Evolutionary conservation across 2,329 filamentous ascomycete genomes (phyloP).

Genomic region (Cladosporium sp.): DNA sequence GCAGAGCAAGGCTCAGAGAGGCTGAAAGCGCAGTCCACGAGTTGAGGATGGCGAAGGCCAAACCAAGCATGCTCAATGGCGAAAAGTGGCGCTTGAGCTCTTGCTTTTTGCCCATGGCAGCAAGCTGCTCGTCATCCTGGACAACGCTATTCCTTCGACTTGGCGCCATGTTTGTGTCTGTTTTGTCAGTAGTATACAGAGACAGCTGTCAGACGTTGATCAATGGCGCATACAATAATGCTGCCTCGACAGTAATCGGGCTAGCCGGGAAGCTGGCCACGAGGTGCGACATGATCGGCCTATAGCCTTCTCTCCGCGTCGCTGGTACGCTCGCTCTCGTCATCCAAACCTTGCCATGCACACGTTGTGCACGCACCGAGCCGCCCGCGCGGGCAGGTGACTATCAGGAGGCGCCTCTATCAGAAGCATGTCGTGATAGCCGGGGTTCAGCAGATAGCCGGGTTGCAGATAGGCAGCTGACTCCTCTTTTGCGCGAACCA

Average conservation of each 20-base stretch:
- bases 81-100: constrained; percentile 61
- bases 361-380: constrained; percentile 7
- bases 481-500: background rate
- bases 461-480: constrained; percentile 6
- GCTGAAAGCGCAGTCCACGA: constrained; percentile 63
- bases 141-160: constrained; percentile 6
- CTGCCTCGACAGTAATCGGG: background rate
- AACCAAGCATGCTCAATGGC: constrained; percentile 59
- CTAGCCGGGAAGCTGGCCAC: background rate
- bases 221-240: background rate
- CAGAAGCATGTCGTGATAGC: constrained; percentile 7
- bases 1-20: constrained; percentile 61
- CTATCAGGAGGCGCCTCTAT: background rate
- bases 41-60: constrained; percentile 64
- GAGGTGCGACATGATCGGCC: constrained; percentile 16
- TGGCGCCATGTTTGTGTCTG: constrained; percentile 9
- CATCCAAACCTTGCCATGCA: constrained; percentile 12
- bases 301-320: background rate
- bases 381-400: constrained; percentile 9
- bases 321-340: constrained; percentile 3
- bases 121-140: constrained; percentile 53
- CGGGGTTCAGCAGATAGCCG: background rate
- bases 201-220: constrained; percentile 4
- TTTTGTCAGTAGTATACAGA: constrained; percentile 4
- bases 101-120: constrained; percentile 58